Conservation (phyloP, 352 stramenopile genomes). For the Phytophthora sp. region DNA sequence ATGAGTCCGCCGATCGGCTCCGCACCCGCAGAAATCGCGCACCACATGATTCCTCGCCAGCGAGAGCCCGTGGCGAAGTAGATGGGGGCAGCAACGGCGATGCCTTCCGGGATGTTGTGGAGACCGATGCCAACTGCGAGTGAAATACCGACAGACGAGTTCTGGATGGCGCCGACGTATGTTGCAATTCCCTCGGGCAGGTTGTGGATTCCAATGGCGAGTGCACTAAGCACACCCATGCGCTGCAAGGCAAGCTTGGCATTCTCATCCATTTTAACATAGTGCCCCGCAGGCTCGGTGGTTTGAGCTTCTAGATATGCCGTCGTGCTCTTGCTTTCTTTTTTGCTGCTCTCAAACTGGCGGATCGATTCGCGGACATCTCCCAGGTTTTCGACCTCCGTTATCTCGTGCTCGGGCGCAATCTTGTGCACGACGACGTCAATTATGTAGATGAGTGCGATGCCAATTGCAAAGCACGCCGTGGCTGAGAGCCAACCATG, state of each 20-base stretch:
- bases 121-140: slow-evolving; percentile 94
- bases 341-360: slow-evolving; percentile 23
- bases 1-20: slow-evolving; percentile 89
- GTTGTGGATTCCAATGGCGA: slow-evolving; percentile 95
- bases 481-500: slow-evolving; percentile 82
- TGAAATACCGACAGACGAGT: slow-evolving; percentile 90
- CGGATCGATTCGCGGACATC: slow-evolving; percentile 36
- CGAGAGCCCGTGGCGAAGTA: slow-evolving; percentile 95
- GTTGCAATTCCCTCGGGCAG: slow-evolving; percentile 96
- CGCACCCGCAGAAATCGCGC: slow-evolving; percentile 81
- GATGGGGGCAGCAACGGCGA: slow-evolving; percentile 94
- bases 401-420: slow-evolving; percentile 25
- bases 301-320: slow-evolving; percentile 34
- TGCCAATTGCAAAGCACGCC: slow-evolving; percentile 84
- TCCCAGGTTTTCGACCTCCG: slow-evolving; percentile 38
- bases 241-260: slow-evolving; percentile 55
- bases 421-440: slow-evolving; percentile 44
- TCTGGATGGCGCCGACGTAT: slow-evolving; percentile 91
- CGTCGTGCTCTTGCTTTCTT: background rate
- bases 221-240: slow-evolving; percentile 91
- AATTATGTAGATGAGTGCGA: slow-evolving; percentile 55
- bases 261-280: slow-evolving; percentile 36
- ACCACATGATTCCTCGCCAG: slow-evolving; percentile 93
- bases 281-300: background rate
- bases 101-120: too few species aligned